These are phyloP conservation scores for Gossypium aridum DNA, from an alignment of 441 rosid genomes.

Conservation along the genomic window DNA sequence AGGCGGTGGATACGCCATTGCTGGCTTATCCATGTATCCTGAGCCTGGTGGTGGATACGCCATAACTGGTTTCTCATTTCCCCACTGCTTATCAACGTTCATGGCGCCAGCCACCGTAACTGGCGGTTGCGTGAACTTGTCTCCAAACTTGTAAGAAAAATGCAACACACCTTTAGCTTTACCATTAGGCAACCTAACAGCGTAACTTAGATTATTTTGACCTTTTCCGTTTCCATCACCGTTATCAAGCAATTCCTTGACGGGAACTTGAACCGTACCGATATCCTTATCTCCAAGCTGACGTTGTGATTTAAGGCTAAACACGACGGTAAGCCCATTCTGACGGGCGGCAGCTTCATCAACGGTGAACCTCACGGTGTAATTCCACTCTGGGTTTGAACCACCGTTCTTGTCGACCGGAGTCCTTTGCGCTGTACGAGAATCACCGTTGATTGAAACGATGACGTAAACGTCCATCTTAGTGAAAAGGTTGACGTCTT, in stretches of 20 bases:
- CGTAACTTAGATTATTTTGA: slow-evolving; percentile 14
- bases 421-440: slow-evolving; percentile 23
- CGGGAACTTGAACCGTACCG: slow-evolving; percentile 34
- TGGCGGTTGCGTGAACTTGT: slow-evolving; percentile 18
- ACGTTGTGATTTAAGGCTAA: slow-evolving; percentile 32
- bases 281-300: slow-evolving; percentile 35
- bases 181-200: slow-evolving; percentile 30
- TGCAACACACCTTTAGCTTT: slow-evolving; percentile 33
- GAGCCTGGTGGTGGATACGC: slow-evolving; percentile 23
- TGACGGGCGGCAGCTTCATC: slow-evolving; percentile 26
- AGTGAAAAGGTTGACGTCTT: slow-evolving; percentile 36
- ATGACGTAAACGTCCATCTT: slow-evolving; percentile 47
- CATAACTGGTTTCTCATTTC: background rate
- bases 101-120: background rate
- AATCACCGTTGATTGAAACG: slow-evolving; percentile 38
- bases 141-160: slow-evolving; percentile 35
- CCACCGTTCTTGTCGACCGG: slow-evolving; percentile 35
- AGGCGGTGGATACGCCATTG: slow-evolving; percentile 30
- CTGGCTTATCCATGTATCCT: background rate
- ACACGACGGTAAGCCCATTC: slow-evolving; percentile 24
- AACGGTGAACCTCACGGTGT: slow-evolving; percentile 28
- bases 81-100: background rate
- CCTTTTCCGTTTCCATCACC: background rate
- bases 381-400: slow-evolving; percentile 37
- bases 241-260: slow-evolving; percentile 33